Evolutionary conservation across 257 asterid species (phyloP).

Genomic region (Solanum corneliomulleri): DNA sequence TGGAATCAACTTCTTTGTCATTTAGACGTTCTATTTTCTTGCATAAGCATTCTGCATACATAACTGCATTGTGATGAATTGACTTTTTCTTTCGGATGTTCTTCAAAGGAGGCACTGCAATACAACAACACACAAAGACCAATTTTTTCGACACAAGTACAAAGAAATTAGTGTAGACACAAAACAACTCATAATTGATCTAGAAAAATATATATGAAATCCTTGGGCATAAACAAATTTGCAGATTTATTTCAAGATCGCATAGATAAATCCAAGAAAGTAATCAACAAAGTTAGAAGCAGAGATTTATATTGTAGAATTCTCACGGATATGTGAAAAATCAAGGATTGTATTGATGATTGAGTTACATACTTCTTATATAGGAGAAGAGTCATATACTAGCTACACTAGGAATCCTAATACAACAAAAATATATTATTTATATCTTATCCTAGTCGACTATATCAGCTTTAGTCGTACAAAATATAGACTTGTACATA

Average conservation of each 20-base stretch:
- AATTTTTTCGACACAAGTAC: neutral
- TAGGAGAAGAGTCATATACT: no score
- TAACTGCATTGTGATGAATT: neutral
- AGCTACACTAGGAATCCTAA: no score
- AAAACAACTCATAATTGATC: neutral
- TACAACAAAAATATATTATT: no score
- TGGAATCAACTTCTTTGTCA: neutral
- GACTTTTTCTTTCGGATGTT: neutral
- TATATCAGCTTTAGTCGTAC: no score
- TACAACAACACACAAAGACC: neutral
- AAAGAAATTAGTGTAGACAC: neutral
- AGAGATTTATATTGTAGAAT: neutral
- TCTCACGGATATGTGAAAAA: no score
- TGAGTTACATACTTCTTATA: no score
- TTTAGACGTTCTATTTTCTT: neutral
- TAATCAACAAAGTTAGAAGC: neutral
- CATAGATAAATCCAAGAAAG: neutral
- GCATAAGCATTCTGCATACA: neutral
- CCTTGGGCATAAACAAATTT: neutral
- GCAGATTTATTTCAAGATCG: neutral
- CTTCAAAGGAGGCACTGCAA: neutral
- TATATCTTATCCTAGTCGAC: no score
- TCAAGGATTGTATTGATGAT: no score
- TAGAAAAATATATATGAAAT: neutral
- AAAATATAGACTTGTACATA: no score